Percentiles rank a stretch among this genome's conserved stretches.
Evolutionary conservation across 352 stramenopile species (phyloP).

Genomic region (Globisporangium takayamanum): DNA sequence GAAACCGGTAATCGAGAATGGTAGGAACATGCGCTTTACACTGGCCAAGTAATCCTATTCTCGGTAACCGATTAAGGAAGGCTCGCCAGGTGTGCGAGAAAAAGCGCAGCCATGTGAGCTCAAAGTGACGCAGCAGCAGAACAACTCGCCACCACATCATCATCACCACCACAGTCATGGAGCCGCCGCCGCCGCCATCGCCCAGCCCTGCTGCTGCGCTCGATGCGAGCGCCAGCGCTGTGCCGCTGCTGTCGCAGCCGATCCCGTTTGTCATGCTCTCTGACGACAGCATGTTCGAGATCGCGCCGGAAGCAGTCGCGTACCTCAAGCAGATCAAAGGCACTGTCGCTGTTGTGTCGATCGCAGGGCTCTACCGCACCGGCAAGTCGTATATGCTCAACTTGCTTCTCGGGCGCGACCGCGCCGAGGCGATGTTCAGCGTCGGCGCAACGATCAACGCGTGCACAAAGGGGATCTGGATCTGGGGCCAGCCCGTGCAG

Average conservation of each 20-base stretch:
- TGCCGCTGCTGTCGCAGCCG: conserved; percentile 18
- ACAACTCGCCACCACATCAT: too few relatives aligned
- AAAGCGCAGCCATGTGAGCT: too few relatives aligned
- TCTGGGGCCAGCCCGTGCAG: conserved; percentile 56
- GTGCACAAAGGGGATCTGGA: conserved; percentile 81
- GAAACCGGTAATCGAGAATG: too few relatives aligned
- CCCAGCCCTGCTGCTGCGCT: too few relatives aligned
- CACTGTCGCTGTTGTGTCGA: conserved; percentile 56
- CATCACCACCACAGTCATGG: too few relatives aligned
- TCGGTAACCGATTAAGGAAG: too few relatives aligned
- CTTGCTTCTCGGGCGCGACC: conserved; percentile 39
- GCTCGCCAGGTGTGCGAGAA: too few relatives aligned
- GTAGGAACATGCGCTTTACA: too few relatives aligned
- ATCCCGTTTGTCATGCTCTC: conserved; percentile 71
- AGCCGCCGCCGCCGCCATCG: too few relatives aligned
- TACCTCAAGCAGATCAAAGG: conserved; percentile 59
- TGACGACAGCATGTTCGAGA: conserved; percentile 56
- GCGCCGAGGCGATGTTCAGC: conserved; percentile 60
- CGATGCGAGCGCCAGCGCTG: too few relatives aligned
- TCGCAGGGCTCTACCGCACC: conserved; percentile 69
- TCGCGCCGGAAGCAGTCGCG: conserved; percentile 45
- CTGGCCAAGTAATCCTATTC: too few relatives aligned
- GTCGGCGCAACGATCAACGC: conserved; percentile 67
- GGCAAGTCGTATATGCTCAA: conserved; percentile 82
- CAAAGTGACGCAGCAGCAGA: too few relatives aligned